Conservation (phyloP, 2,329 filamentous ascomycete species). For the Penicillium sp. region DNA sequence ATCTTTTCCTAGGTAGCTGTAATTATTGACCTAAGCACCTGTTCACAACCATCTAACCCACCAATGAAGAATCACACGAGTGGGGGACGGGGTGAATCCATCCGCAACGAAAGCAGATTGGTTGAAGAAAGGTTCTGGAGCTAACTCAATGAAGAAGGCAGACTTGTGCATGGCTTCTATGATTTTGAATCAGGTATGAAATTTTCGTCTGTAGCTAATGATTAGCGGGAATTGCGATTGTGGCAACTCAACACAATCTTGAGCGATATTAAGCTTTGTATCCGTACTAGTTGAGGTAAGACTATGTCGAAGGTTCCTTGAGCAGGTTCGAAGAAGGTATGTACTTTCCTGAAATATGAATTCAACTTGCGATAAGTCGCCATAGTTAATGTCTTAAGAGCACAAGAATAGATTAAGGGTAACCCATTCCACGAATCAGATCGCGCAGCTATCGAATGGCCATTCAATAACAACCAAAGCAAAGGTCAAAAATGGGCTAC, state of each 20-base stretch:
- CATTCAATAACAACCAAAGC: background rate
- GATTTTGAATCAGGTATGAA: background rate
- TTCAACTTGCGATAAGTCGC: background rate
- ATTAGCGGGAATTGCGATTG: background rate
- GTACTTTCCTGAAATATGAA: background rate
- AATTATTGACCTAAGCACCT: background rate
- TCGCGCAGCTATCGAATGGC: background rate
- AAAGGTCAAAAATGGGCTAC: background rate
- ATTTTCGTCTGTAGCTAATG: background rate
- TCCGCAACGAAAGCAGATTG: background rate
- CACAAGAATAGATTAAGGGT: background rate
- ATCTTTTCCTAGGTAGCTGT: too few species aligned
- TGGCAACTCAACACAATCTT: background rate
- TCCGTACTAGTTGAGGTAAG: background rate
- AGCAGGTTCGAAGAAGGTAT: background rate
- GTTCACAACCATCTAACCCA: background rate
- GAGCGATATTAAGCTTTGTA: background rate
- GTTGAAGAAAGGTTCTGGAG: background rate
- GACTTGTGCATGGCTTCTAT: background rate
- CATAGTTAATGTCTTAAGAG: background rate
- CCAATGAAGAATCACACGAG: background rate
- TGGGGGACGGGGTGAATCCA: background rate
- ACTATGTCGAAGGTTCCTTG: background rate
- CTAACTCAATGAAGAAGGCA: background rate
- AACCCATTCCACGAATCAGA: conserved; percentile 2